Evolutionary conservation across 2,329 filamentous ascomycete species (phyloP).

Genomic region (Botryosphaeria agaves): DNA sequence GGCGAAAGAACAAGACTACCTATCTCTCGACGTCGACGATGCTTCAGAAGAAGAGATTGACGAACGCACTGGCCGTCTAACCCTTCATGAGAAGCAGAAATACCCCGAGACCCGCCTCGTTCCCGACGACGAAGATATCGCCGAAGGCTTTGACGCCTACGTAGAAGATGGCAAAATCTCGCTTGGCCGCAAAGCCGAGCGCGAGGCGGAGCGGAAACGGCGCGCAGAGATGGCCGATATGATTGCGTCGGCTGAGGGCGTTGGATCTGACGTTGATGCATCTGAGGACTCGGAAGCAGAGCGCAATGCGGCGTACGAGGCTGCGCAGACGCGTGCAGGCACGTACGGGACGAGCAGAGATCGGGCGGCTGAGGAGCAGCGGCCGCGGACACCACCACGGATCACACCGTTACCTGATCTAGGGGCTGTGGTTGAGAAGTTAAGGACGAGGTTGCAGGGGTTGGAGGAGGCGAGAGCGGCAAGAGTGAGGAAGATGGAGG

Average conservation of each 20-base stretch:
- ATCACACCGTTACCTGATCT: slow-evolving; percentile 66
- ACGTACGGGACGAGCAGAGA: slow-evolving; percentile 43
- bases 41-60: slow-evolving; percentile 25
- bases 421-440: slow-evolving; percentile 43
- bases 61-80: slow-evolving; percentile 21
- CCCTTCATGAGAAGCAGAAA: slow-evolving; percentile 40
- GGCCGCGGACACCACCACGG: slow-evolving; percentile 46
- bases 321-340: slow-evolving; percentile 71
- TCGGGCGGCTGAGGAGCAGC: slow-evolving; percentile 14
- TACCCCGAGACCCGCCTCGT: slow-evolving; percentile 54
- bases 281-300: slow-evolving; percentile 47
- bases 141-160: slow-evolving; percentile 85
- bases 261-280: slow-evolving; percentile 50
- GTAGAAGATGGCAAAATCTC: slow-evolving; percentile 71
- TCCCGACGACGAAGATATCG: slow-evolving; percentile 77
- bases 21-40: slow-evolving; percentile 35
- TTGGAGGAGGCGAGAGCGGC: slow-evolving; percentile 43
- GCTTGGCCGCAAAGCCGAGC: slow-evolving; percentile 62
- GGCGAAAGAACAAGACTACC: slow-evolving; percentile 53
- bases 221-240: slow-evolving; percentile 67
- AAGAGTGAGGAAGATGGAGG: slow-evolving; percentile 46
- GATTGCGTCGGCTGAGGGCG: slow-evolving; percentile 62
- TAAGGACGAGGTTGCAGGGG: slow-evolving; percentile 42
- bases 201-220: slow-evolving; percentile 45
- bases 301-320: slow-evolving; percentile 65